These are phyloP conservation scores for Pleurotus djamor DNA, from an alignment of 768 basidiomycete species.

Conservation along the genomic window DNA sequence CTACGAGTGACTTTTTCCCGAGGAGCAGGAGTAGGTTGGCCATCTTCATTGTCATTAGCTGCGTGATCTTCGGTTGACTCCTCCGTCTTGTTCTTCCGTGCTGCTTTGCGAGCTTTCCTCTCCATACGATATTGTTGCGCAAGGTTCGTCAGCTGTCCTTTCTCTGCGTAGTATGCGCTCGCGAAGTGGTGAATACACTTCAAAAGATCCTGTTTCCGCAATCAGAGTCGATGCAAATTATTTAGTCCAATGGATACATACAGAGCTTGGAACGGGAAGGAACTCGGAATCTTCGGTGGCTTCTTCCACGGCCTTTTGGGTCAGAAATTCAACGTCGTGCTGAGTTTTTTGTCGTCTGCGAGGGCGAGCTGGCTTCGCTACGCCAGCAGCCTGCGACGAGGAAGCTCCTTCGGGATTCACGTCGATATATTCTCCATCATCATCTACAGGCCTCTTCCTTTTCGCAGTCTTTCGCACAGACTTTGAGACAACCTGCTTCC, in stretches of 20 bases:
- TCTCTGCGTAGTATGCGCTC: conserved; percentile 54
- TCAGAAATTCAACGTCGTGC: conserved; percentile 54
- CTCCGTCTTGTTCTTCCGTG: conserved; percentile 8
- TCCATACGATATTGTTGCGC: conserved; percentile 43
- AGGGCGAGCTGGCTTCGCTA: neutral
- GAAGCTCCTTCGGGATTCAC: neutral
- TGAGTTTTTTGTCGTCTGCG: conserved; percentile 42
- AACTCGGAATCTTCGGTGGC: neutral
- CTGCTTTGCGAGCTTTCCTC: conserved; percentile 24
- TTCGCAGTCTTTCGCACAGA: neutral
- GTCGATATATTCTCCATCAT: neutral
- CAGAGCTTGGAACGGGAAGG: conserved; percentile 45
- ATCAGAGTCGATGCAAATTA: neutral
- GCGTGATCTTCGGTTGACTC: neutral
- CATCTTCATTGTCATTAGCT: conserved; percentile 6
- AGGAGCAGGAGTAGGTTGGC: conserved; percentile 15
- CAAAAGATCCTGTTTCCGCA: conserved; percentile 38
- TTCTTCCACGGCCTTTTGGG: conserved; percentile 16
- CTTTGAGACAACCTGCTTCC: conserved; percentile 37
- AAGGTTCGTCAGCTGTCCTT: conserved; percentile 55
- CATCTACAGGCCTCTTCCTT: neutral
- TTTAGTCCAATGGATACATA: conserved; percentile 24
- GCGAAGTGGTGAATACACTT: conserved; percentile 49
- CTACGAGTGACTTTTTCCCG: conserved; percentile 18
- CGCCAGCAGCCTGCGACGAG: no score